Conservation (phyloP, 169 alveolate genomes). For the Perkinsus chesapeaki region DNA sequence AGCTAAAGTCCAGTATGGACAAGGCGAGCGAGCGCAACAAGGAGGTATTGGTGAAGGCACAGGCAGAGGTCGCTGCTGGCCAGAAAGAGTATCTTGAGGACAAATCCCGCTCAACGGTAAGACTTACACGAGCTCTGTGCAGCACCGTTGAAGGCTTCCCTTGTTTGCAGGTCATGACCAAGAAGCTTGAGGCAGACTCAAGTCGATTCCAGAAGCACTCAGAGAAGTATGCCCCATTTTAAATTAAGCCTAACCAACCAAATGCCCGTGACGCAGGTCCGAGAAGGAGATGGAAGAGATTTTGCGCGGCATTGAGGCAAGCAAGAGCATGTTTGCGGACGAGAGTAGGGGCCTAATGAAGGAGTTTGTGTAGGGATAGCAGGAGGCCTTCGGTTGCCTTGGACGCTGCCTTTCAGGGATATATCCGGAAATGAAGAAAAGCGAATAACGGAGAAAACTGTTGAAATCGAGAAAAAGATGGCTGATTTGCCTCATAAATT, state of each 20-base stretch:
- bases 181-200: background rate
- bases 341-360: background rate
- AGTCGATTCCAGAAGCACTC: background rate
- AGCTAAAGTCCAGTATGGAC: background rate
- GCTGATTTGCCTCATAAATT: background rate
- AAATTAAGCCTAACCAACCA: background rate
- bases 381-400: too few relatives aligned
- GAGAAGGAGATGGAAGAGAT: background rate
- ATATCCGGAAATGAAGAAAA: background rate
- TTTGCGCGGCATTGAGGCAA: background rate
- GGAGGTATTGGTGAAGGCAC: background rate
- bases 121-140: too few relatives aligned
- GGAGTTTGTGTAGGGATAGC: background rate
- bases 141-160: too few relatives aligned
- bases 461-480: background rate
- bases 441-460: background rate
- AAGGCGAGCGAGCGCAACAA: background rate
- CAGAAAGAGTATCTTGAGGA: background rate
- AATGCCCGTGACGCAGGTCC: background rate
- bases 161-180: background rate
- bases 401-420: background rate
- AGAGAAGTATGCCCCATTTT: background rate
- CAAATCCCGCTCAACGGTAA: background rate
- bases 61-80: background rate
- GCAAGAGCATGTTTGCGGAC: background rate